Evolutionary conservation across 179 eudicot genomes (phyloP).

Genomic region (Silene coronaria): DNA sequence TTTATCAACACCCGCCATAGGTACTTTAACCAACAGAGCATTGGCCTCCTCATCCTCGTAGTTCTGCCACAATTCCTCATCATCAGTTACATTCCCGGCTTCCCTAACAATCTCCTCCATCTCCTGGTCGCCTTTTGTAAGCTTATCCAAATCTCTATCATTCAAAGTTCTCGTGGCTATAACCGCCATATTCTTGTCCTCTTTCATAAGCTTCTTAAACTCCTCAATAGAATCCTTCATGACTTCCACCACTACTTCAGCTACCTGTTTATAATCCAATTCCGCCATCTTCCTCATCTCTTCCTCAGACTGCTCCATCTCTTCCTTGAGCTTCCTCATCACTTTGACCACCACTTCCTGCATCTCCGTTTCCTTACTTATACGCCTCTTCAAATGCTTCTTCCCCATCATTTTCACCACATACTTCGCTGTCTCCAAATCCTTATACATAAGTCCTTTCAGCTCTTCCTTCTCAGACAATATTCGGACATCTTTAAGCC

Average conservation of each 20-base stretch:
- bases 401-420: constrained; percentile 13
- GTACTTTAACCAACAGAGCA: neutral
- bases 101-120: constrained; percentile 6
- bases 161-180: neutral
- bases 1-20: neutral
- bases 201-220: constrained; percentile 9
- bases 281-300: neutral
- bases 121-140: neutral
- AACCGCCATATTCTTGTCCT: neutral
- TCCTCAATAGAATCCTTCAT: constrained; percentile 3
- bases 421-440: constrained; percentile 7
- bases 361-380: constrained; percentile 2
- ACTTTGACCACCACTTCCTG: neutral
- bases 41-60: constrained; percentile 4
- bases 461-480: neutral
- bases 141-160: neutral
- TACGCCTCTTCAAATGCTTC: neutral
- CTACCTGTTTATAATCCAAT: constrained; percentile 1
- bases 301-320: neutral
- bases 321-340: neutral
- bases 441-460: neutral
- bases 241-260: constrained; percentile 5
- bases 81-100: constrained; percentile 2
- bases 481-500: constrained; percentile 4
- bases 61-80: neutral